phyloP scores from a whole-genome alignment of 2,329 filamentous ascomycete species.

The Aspergillus neoniger region DNA sequence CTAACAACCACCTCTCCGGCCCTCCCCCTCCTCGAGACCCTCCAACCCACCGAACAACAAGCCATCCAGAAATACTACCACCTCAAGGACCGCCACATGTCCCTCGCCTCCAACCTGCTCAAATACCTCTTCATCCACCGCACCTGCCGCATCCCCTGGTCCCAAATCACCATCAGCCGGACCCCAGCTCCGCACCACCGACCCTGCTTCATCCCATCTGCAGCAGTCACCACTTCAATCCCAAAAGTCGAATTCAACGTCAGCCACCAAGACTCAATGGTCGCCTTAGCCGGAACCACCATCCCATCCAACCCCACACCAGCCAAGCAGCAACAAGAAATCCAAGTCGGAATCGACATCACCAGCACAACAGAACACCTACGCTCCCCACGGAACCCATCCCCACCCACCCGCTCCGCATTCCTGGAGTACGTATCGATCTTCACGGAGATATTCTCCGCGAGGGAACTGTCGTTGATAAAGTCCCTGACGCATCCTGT shows the following conservation, averaged over 20 bases:
- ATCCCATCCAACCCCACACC: constrained; percentile 22
- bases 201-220: constrained; percentile 56
- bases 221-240: constrained; percentile 7
- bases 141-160: constrained; percentile 58
- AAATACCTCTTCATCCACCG: constrained; percentile 63
- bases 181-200: constrained; percentile 50
- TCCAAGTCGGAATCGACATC: constrained; percentile 61
- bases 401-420: constrained; percentile 51
- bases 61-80: constrained; percentile 53
- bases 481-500: constrained; percentile 40
- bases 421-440: constrained; percentile 61
- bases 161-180: constrained; percentile 56
- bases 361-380: constrained; percentile 61
- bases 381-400: constrained; percentile 48
- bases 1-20: constrained; percentile 31
- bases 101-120: constrained; percentile 60
- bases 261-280: constrained; percentile 64
- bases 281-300: constrained; percentile 57
- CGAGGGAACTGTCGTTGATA: constrained; percentile 58
- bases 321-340: constrained; percentile 11
- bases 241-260: constrained; percentile 62
- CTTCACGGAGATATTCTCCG: constrained; percentile 61
- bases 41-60: constrained; percentile 53
- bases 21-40: constrained; percentile 44
- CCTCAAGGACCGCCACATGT: constrained; percentile 61